These are phyloP conservation scores for Lanmaoa pseudosensibilis DNA, from an alignment of 768 basidiomycete species.

Conservation along the genomic window DNA sequence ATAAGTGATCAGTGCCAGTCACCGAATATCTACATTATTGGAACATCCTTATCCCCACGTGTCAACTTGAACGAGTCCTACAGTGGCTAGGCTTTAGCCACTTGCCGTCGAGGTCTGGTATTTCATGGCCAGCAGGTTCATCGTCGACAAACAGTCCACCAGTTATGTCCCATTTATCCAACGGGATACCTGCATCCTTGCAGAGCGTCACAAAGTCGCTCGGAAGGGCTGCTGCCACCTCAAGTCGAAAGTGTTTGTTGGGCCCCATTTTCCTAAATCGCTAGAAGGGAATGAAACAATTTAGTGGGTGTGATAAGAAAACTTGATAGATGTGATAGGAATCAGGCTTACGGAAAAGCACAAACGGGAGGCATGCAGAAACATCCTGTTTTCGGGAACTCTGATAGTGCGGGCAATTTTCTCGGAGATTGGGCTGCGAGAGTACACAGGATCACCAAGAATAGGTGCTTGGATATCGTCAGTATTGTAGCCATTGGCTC, in stretches of 20 bases:
- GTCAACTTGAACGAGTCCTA: constrained; percentile 3
- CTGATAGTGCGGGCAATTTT: constrained; percentile 28
- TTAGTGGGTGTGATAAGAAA: constrained; percentile 3
- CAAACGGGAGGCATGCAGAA: constrained; percentile 59
- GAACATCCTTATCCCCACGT: too few species aligned
- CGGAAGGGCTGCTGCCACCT: constrained; percentile 59
- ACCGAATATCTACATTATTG: background rate
- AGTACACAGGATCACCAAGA: constrained; percentile 58
- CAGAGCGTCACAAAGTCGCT: constrained; percentile 55
- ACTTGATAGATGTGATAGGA: background rate
- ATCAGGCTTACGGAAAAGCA: constrained; percentile 50
- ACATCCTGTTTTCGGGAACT: constrained; percentile 50
- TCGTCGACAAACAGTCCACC: constrained; percentile 53
- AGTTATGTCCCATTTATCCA: constrained; percentile 36
- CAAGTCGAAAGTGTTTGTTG: constrained; percentile 51
- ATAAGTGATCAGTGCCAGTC: background rate
- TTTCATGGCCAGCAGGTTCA: constrained; percentile 32
- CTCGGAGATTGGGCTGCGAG: constrained; percentile 36
- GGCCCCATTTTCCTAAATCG: constrained; percentile 46
- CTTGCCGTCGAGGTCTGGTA: constrained; percentile 42
- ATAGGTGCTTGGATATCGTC: constrained; percentile 53
- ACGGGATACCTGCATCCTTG: constrained; percentile 41
- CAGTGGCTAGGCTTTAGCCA: constrained; percentile 28
- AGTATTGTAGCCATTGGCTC: constrained; percentile 3
- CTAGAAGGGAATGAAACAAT: constrained; percentile 31